Conservation (phyloP, 2,329 filamentous ascomycete genomes). For the Penicillium sumatraense region DNA sequence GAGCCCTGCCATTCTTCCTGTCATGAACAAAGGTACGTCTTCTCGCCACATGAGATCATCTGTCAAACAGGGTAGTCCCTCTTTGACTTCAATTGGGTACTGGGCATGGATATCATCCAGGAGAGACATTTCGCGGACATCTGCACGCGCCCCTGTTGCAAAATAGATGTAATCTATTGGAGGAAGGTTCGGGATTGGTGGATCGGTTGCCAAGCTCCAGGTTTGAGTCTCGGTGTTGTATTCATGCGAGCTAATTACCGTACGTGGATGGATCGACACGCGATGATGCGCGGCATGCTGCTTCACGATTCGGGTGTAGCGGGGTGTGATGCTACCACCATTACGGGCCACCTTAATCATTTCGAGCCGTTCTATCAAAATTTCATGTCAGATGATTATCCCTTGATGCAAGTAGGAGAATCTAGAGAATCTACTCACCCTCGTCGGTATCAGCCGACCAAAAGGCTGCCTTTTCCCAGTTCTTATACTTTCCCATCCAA, state of each 20-base stretch:
- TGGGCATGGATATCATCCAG: conserved; percentile 63
- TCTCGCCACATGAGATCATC: conserved; percentile 77
- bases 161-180: conserved; percentile 72
- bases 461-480: conserved; percentile 75
- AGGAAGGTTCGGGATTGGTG: conserved; percentile 55
- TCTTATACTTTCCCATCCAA: conserved; percentile 84
- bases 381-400: neutral
- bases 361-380: conserved; percentile 62
- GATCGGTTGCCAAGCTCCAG: conserved; percentile 60
- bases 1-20: conserved; percentile 69
- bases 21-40: conserved; percentile 74
- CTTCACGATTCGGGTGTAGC: conserved; percentile 69
- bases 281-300: conserved; percentile 58
- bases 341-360: conserved; percentile 70
- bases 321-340: conserved; percentile 76
- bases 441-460: conserved; percentile 75
- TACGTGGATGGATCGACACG: conserved; percentile 63
- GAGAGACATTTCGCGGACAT: conserved; percentile 65
- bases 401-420: neutral
- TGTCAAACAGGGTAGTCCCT: conserved; percentile 73
- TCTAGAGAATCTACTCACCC: conserved; percentile 36
- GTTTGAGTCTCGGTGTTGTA: conserved; percentile 56
- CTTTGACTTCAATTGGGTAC: conserved; percentile 65
- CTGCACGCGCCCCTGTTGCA: conserved; percentile 71
- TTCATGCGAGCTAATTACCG: conserved; percentile 56